Base-by-base conservation (phyloP, 495 filamentous ascomycete genomes). In the Terfezia claveryi region DNA sequence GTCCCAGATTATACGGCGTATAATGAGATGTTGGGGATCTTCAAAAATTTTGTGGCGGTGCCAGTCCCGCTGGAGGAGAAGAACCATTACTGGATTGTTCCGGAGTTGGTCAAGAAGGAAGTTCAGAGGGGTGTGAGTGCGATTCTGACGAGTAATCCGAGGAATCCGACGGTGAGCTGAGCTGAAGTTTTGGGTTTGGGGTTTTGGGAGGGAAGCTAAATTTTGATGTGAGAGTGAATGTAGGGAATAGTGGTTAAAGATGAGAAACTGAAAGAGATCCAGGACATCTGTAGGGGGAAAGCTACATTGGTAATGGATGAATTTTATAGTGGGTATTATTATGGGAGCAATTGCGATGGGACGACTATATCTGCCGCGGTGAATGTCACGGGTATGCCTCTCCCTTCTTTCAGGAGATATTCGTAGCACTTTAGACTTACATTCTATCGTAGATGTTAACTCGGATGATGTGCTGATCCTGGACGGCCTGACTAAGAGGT, bases 401-500 rank as follows among this genome's bases (percentile, higher is more conserved):
- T 32, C 20, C 0, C 27, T 50, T 23, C 46, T 37, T 56, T 9
- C 20, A 9, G 38, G 9, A 36, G 7, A 56, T 12, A 10, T 37
- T 55, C 23, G 6, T 11, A 27, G 38, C 16, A 5, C 41, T 14
- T 36, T 8, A 12, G 27, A 20, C 17, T 46, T 46, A 46, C 41
- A 46, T 6, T 14, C 17, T 14, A 44, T 1, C 2, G 44, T 23
- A 61, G 75, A 79, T 58, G 76, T 78, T 53, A 72, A 80, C 52
- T 70, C 75, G 52, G 73, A 75, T 52, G 72, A 92, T 60, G 88
- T 96, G 8, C 78, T 96, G 46, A 81, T 96, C 62, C 88, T 96
- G 54, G 89, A 96, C 67, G 89, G 89, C 46, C 77, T 96, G 16
- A 96, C 89, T 56, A 96, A 96, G 75, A 83, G 87, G 53, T 96